phyloP scores from a whole-genome alignment of 192 early-diverging fungal genomes.

The Helicostylum pulchrum region DNA sequence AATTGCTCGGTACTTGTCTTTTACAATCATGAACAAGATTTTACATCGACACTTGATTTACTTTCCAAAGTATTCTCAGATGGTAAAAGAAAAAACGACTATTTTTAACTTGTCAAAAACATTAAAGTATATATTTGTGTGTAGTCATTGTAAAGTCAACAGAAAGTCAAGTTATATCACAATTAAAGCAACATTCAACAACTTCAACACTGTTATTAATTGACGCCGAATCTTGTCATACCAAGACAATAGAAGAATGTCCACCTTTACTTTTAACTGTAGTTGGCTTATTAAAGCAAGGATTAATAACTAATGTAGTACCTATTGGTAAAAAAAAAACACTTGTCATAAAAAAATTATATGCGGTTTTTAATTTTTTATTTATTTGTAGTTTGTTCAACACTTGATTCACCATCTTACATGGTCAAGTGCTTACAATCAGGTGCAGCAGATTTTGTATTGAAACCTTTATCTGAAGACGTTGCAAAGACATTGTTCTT shows the following conservation, averaged over 20 bases:
- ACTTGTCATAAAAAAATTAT: not conserved
- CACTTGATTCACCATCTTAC: conserved; percentile 34
- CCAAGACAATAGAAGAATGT: not conserved
- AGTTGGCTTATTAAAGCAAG: not conserved
- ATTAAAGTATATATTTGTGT: not conserved
- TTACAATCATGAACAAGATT: not conserved
- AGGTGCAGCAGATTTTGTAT: conserved; percentile 52
- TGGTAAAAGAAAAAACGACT: not conserved
- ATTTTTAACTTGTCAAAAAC: too few relatives aligned
- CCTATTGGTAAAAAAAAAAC: conserved; percentile 1
- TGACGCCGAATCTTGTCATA: conserved; percentile 8
- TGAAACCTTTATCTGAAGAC: conserved; percentile 51
- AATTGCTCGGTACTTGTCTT: conserved; percentile 15
- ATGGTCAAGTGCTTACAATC: conserved; percentile 48
- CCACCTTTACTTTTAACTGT: conserved; percentile 13
- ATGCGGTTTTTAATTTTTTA: not conserved
- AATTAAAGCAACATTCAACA: conserved; percentile 4
- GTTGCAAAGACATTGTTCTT: conserved; percentile 51
- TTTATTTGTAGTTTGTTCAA: conserved; percentile 33
- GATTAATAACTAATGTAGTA: not conserved
- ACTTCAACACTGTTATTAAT: conserved; percentile 9
- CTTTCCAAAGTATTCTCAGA: conserved; percentile 1
- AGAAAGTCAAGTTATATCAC: not conserved
- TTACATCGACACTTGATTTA: conserved; percentile 1
- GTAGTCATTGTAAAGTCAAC: conserved; percentile 4